Conservation (phyloP, 2,329 filamentous ascomycete genomes). For the Ophioceras dolichostomum region DNA sequence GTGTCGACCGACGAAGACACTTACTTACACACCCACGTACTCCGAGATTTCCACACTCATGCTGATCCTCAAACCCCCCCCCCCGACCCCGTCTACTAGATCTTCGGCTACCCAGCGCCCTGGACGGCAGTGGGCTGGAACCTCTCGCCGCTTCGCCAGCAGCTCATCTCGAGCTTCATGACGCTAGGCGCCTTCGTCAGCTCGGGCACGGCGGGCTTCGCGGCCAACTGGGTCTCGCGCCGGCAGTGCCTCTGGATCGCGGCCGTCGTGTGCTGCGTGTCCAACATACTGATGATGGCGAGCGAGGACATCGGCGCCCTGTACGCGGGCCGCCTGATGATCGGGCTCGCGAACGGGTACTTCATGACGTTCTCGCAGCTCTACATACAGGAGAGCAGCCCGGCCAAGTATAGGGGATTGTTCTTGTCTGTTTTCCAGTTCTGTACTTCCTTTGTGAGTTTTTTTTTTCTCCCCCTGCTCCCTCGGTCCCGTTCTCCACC, state of each 20-base stretch:
- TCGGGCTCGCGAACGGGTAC: conserved; percentile 38
- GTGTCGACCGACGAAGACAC: too few relatives aligned
- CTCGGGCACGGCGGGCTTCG: conserved; percentile 19
- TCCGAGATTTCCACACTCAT: too few relatives aligned
- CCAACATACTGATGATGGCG: conserved; percentile 42
- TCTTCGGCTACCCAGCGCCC: conserved; percentile 15
- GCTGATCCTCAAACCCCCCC: too few relatives aligned
- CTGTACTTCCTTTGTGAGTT: conserved; percentile 11
- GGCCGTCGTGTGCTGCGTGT: conserved; percentile 28
- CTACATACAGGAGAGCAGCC: conserved; percentile 13
- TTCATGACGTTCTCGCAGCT: conserved; percentile 31
- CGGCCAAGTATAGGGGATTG: conserved; percentile 4
- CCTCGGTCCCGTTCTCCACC: too few relatives aligned
- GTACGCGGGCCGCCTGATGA: conserved; percentile 36
- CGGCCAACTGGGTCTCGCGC: conserved; percentile 18
- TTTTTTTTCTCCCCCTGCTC: too few relatives aligned
- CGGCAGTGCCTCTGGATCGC: conserved; percentile 26
- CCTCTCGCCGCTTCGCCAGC: conserved; percentile 20
- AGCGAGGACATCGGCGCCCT: conserved; percentile 33
- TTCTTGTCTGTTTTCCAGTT: conserved; percentile 19
- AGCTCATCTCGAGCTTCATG: conserved; percentile 21
- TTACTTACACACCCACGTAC: too few relatives aligned
- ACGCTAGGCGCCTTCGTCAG: conserved; percentile 19
- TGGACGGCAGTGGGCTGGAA: conserved; percentile 15
- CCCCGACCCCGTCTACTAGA: neutral